phyloP scores from a whole-genome alignment of 1,139 yeast species.

The Nakaseomyces nivariensis region DNA sequence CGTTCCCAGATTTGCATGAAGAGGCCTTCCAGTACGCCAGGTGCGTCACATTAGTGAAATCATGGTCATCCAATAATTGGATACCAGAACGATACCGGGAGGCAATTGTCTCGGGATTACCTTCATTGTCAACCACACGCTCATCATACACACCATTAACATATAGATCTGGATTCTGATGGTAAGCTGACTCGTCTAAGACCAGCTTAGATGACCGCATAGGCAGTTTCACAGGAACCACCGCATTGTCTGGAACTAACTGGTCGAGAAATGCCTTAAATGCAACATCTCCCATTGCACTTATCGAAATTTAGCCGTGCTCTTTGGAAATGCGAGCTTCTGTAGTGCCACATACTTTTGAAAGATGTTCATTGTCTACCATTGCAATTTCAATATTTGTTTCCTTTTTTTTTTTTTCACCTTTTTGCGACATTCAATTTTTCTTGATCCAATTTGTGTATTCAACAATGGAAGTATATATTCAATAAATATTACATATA shows the following conservation, averaged over 20 bases:
- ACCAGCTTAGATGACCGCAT: constrained; percentile 5
- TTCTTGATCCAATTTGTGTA: no score
- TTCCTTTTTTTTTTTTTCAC: no score
- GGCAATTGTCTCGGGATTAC: constrained; percentile 12
- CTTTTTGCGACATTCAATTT: no score
- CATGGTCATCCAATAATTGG: constrained; percentile 16
- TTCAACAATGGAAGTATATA: no score
- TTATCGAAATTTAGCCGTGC: not conserved
- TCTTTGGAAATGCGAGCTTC: no score
- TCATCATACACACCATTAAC: constrained; percentile 14
- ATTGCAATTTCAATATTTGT: no score
- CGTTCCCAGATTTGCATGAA: constrained; percentile 63
- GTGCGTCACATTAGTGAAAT: constrained; percentile 56
- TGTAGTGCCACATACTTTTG: no score
- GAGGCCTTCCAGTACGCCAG: constrained; percentile 83
- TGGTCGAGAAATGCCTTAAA: constrained; percentile 4
- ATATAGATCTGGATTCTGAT: constrained; percentile 9
- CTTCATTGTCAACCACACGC: constrained; percentile 7
- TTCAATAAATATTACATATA: no score
- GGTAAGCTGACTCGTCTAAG: constrained; percentile 13
- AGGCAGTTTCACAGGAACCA: constrained; percentile 9
- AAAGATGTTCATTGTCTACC: no score
- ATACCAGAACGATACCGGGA: constrained; percentile 16
- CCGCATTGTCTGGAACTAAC: constrained; percentile 11
- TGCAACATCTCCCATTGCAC: constrained; percentile 2